Base-by-base conservation (phyloP, 176 grass and related monocot genomes). In the Musa itinerans region DNA sequence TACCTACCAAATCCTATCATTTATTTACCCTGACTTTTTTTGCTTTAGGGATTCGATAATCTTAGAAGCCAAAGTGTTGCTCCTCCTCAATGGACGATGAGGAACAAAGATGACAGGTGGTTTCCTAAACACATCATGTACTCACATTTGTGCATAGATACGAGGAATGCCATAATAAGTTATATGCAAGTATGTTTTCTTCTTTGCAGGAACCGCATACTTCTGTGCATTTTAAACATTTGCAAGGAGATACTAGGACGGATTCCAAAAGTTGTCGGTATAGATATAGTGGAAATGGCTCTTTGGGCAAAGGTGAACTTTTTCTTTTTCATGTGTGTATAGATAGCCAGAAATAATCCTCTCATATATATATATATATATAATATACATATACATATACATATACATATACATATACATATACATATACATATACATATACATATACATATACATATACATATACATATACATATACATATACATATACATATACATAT, bases 201-300 rank as follows among this genome's bases (percentile, higher is more conserved):
- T 15, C 56, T 48, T 71, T 83, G 11, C 49, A 96, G 94, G 88
- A 98, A 98, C 50, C 94, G 88, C 8, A 48, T 98, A 68, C 74
- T 98, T 24, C 78, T 93, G 71, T 91, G 90, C 67, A 80, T 93
- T 57, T 81, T 98, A 19, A 93, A 98, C 86, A 78, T 93, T 10
- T 89, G 84, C 83, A 98, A 93, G 52, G 94, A 98, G 64, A 43
- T 91, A 27, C 54, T 91, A 52, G 94, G 90, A 13, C 82, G 78
- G 71, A 83, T 98, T 52, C 94, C 94, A 25, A 98, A 98, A 83
- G 86, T 91, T 48, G 82, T 87, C 9, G 90, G 90, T 17, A 87
- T 98, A 78, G 94, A 98, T 64, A 76, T 98, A 11, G 94, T 98
- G 7, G 94, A 98, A 74, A 98, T 98, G 94, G 94, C 94, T 63